Percentiles rank a stretch among this genome's conserved stretches.
phyloP scores from a whole-genome alignment of 352 stramenopile genomes.

The Albugo laibachii region DNA sequence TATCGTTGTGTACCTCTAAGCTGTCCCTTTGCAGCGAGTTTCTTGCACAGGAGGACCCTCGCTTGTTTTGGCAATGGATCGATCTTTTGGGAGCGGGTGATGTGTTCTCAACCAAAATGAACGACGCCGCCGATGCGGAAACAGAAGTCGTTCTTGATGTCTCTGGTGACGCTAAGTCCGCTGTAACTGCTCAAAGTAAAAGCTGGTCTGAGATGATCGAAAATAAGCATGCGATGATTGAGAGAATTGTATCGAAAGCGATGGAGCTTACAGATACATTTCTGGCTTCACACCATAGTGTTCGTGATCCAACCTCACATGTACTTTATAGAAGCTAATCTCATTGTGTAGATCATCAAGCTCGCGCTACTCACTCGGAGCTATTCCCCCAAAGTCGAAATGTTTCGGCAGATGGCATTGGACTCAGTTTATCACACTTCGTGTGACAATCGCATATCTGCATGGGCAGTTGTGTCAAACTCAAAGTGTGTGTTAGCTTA shows the following conservation, averaged over 20 bases:
- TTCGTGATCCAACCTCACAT: neutral
- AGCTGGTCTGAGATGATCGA: neutral
- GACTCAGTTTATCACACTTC: slow-evolving; percentile 40
- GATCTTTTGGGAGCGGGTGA: slow-evolving; percentile 17
- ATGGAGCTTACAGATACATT: neutral
- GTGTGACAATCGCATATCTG: slow-evolving; percentile 18
- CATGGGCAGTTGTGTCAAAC: slow-evolving; percentile 34
- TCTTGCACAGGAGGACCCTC: slow-evolving; percentile 52
- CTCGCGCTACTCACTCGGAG: slow-evolving; percentile 51
- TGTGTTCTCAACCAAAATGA: slow-evolving; percentile 14
- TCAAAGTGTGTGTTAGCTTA: slow-evolving; percentile 10
- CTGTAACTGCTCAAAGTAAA: too few relatives aligned
- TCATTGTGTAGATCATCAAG: slow-evolving; percentile 39
- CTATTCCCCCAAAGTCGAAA: slow-evolving; percentile 67
- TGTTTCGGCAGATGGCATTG: slow-evolving; percentile 59
- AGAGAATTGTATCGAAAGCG: neutral
- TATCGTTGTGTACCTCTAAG: neutral
- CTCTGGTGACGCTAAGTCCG: too few relatives aligned
- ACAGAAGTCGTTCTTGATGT: slow-evolving; percentile 23
- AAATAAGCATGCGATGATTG: neutral
- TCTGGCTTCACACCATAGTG: neutral
- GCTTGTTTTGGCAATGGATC: slow-evolving; percentile 60
- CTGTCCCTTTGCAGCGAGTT: slow-evolving; percentile 25
- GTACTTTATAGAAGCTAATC: neutral
- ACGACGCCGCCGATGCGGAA: slow-evolving; percentile 20